A percentile compares a stretch with the other conserved stretches of the same genome.
phyloP scores from a whole-genome alignment of 352 stramenopile species.

The Pythium apleroticum region DNA sequence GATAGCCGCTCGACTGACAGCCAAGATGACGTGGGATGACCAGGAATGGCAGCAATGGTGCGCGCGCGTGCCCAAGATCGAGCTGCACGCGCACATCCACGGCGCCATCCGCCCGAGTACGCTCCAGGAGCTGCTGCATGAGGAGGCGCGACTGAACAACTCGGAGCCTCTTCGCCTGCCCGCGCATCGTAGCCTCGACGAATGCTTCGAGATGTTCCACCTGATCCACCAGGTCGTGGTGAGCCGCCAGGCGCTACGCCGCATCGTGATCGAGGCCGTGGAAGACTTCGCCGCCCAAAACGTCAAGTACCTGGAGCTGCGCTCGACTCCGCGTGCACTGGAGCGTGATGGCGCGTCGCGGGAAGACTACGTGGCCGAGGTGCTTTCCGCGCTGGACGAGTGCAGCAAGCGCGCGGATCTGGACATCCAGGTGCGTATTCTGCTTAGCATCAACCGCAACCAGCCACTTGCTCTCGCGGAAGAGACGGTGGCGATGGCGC shows the following conservation, averaged over 20 bases:
- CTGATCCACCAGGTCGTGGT: conserved; percentile 84
- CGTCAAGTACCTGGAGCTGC: conserved; percentile 83
- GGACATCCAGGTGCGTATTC: conserved; percentile 69
- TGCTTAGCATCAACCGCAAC: conserved; percentile 85
- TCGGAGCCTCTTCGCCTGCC: conserved; percentile 38
- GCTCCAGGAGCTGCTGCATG: conserved; percentile 58
- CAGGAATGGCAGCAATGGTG: conserved; percentile 42
- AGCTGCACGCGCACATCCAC: conserved; percentile 90
- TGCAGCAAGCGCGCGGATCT: conserved; percentile 54
- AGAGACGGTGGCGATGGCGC: conserved; percentile 59
- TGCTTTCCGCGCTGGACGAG: conserved; percentile 65
- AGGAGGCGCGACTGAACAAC: conserved; percentile 37
- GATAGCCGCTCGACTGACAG: background rate
- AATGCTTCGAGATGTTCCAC: conserved; percentile 89
- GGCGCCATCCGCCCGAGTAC: conserved; percentile 73
- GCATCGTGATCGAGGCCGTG: conserved; percentile 76
- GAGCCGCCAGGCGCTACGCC: conserved; percentile 54
- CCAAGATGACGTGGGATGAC: conserved; percentile 26
- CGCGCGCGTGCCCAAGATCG: conserved; percentile 68
- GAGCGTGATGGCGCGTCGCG: conserved; percentile 52
- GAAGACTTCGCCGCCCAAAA: conserved; percentile 83
- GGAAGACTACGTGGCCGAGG: conserved; percentile 68
- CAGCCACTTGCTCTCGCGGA: conserved; percentile 58
- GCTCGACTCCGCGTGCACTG: conserved; percentile 74
- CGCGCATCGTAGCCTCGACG: conserved; percentile 58